Evolutionary conservation across 257 asterid genomes (phyloP).

Genomic region (Solanum phureja): DNA sequence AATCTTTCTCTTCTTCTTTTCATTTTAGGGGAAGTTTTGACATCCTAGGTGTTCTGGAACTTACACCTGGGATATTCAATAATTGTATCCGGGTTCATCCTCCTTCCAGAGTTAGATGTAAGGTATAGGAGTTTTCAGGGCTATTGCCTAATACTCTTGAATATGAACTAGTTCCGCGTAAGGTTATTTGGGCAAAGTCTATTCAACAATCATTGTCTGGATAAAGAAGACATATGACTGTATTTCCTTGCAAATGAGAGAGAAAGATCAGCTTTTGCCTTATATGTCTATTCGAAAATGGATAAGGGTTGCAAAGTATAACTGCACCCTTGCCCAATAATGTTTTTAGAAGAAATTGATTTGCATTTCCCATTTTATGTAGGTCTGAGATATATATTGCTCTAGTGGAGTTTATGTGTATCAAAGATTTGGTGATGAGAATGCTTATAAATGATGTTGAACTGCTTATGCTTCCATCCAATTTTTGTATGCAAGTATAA

Average conservation of each 20-base stretch:
- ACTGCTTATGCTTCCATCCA: not conserved
- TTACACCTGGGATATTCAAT: not conserved
- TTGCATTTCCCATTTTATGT: not conserved
- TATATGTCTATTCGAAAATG: not conserved
- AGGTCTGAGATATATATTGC: constrained; percentile 31
- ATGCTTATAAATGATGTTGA: not conserved
- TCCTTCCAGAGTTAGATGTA: constrained; percentile 31
- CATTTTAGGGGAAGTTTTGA: too few relatives aligned
- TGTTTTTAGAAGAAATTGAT: not conserved
- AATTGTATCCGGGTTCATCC: constrained; percentile 36
- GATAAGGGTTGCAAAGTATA: not conserved
- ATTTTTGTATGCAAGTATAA: constrained; percentile 38
- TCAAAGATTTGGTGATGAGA: not conserved
- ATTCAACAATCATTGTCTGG: constrained; percentile 26
- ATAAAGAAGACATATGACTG: constrained; percentile 29
- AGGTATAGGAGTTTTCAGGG: constrained; percentile 33
- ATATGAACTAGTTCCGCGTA: constrained; percentile 28
- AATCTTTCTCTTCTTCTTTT: too few relatives aligned
- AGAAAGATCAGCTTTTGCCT: constrained; percentile 20
- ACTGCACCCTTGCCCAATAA: not conserved
- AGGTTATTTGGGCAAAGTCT: constrained; percentile 19
- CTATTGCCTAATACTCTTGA: constrained; percentile 44
- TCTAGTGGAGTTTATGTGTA: constrained; percentile 27
- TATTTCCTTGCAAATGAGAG: constrained; percentile 41
- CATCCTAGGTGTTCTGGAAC: not conserved